Base-by-base conservation (phyloP, 2,329 filamentous ascomycete genomes). In the Ceratocystis papillata region DNA sequence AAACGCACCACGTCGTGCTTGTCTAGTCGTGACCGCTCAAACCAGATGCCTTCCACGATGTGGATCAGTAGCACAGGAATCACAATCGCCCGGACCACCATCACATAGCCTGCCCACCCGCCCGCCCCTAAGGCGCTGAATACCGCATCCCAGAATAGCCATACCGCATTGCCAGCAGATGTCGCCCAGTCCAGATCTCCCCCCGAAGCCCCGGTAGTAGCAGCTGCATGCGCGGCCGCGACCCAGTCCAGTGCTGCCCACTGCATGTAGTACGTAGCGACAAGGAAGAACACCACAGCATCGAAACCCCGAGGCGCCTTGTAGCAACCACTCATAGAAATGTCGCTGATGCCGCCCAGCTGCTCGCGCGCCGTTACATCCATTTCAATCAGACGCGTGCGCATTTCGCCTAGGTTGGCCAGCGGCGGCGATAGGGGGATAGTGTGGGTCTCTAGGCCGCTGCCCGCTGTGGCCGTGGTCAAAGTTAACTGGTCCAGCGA, bases 331-430 rank as follows among this genome's bases (percentile, higher is more conserved):
- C 72, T 73, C 68, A 83, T 72, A 65, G 72, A 73, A 46, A 79
- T 71, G 71, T 78, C 71, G 78, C 81, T 71, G 71, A 87, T 79
- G 17, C 82, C 84, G 17, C 82, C 84, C 12, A 96, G 82, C 1
- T 76, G 80, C 41, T 76, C 70, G 44, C 87, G 80, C 70, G 82
- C 72, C 72, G 74, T 72, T 77, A 84, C 69, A 75, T 82, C 74
- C 84, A 96, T 88, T 63, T 85, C 83, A 62, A 95, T 84, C 50
- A 93, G 78, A 63, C 88, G 83, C 60, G 81, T 78, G 64, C 90
- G 85, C 8, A 86, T 81, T 67, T 96, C 89, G 45, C 78, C 75
- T 75, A 85, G 85, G 45, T 80, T 79, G n/a, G 76, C 75, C 77
- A 96, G 81, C 0, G 89, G 84, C 8, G 92, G 92, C 0, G 80